Conservation (phyloP, 2,329 filamentous ascomycete species). For the Ophiosphaerella herpotricha region DNA sequence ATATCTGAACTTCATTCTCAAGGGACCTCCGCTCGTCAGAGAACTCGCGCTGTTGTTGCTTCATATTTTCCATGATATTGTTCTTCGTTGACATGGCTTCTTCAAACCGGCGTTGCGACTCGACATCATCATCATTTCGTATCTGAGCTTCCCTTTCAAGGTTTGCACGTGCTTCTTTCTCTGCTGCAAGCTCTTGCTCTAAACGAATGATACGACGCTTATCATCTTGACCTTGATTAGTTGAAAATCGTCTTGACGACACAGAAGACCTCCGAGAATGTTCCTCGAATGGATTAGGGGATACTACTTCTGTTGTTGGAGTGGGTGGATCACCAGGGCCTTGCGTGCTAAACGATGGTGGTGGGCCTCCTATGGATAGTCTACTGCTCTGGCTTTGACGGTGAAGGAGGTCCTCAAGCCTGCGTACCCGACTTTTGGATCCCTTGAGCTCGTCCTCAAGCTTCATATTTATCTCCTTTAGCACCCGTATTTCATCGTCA, state of each 20-base stretch:
- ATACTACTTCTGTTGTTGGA: slow-evolving; percentile 41
- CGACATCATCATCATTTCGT: slow-evolving; percentile 59
- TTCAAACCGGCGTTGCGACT: slow-evolving; percentile 71
- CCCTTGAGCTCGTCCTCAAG: slow-evolving; percentile 69
- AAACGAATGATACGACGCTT: slow-evolving; percentile 68
- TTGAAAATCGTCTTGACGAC: slow-evolving; percentile 65
- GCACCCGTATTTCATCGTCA: slow-evolving; percentile 74
- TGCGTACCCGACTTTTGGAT: slow-evolving; percentile 88
- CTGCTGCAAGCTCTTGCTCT: slow-evolving; percentile 76
- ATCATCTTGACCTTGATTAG: slow-evolving; percentile 64
- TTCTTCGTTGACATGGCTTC: slow-evolving; percentile 91
- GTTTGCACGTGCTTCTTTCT: slow-evolving; percentile 69
- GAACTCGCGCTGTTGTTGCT: slow-evolving; percentile 88
- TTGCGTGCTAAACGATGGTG: slow-evolving; percentile 40
- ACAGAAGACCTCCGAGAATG: slow-evolving; percentile 63
- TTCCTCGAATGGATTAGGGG: slow-evolving; percentile 47
- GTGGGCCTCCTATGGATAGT: slow-evolving; percentile 56
- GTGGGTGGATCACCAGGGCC: slow-evolving; percentile 44
- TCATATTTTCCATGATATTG: slow-evolving; percentile 92
- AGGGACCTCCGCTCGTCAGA: slow-evolving; percentile 80
- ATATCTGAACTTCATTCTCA: slow-evolving; percentile 76
- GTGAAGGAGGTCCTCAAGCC: slow-evolving; percentile 90
- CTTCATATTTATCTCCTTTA: slow-evolving; percentile 61
- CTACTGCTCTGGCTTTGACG: slow-evolving; percentile 69
- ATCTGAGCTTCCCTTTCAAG: slow-evolving; percentile 72